Base-by-base conservation (phyloP, 1,284 basidiomycete species). In the Leccinum cinnamomeum region DNA sequence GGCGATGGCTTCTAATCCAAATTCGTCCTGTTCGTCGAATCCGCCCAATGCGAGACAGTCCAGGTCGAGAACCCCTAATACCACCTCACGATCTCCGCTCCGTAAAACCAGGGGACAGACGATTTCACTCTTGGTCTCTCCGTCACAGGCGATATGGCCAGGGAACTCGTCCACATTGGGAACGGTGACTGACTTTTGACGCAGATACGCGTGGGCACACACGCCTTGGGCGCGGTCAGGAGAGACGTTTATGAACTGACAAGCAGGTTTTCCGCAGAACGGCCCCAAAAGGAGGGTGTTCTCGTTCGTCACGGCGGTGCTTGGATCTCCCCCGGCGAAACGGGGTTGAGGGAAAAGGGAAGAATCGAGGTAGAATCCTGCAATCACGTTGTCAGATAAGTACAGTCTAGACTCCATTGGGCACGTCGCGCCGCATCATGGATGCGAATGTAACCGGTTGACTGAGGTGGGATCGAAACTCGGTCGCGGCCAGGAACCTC, bases 61-160 rank as follows among this genome's bases (percentile, higher is more conserved):
- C 53, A 96, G 78, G 78, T 96, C 94, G 53, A 96, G 77, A 11
- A 95, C 92, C 10, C 94, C 94, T 44, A 95, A 73, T 2, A 80
- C 79, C 53, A 76, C 75, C 23, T 68, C 70, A 46, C 73, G 76
- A 58, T 76, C 71, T 55, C 74, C 72, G 46, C 71, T 62, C 35
- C 67, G 62, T 20, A 83, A 66, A 53, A 90, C 73, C 33, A 97
- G 79, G 3, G 94, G 93, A 62, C 89, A 80, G 8, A 95, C 94
- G 58, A 96, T 86, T 74, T 96, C 94, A 69, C 92, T 93, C 69
- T 89, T 89, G 3, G 93, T 95, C 60, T 88, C 85, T 16, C 87
- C 90, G 69, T 95, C 93, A 70, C 94, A 96, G 3, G 92, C 92
- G 65, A 95, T 95, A 72, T 97, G 94, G 0, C 93, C 92, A 1